phyloP scores from a whole-genome alignment of 2,329 filamentous ascomycete species.

The Tolypocladium endophyticum region DNA sequence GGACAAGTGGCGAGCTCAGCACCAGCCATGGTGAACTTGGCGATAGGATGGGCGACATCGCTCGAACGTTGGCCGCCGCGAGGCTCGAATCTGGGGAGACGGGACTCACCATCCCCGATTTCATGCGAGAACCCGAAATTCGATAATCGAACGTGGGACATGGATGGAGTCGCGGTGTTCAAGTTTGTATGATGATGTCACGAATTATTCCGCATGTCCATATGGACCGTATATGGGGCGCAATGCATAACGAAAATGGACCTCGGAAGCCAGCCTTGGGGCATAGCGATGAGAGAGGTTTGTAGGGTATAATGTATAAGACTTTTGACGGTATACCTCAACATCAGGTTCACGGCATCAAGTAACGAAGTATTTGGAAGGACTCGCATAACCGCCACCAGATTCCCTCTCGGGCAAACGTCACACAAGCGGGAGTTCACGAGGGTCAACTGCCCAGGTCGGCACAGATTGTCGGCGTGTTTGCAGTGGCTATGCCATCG shows the following conservation, averaged over 20 bases:
- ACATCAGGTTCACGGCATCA: not conserved
- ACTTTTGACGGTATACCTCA: not conserved
- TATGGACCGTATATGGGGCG: not conserved
- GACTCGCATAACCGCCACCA: not conserved
- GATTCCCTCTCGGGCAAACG: not conserved
- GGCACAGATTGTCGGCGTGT: not conserved
- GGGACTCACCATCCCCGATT: conserved; percentile 26
- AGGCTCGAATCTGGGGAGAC: conserved; percentile 22
- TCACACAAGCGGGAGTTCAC: not conserved
- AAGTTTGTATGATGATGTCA: not conserved
- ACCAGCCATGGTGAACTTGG: conserved; percentile 2
- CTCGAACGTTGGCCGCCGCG: conserved; percentile 14
- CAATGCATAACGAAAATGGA: not conserved
- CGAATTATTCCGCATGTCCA: not conserved
- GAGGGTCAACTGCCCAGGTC: not conserved
- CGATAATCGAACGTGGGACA: conserved; percentile 13
- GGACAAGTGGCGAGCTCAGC: conserved; percentile 5
- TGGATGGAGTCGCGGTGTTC: not conserved
- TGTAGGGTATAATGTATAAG: not conserved
- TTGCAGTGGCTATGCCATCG: not conserved
- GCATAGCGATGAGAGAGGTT: not conserved
- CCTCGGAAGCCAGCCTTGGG: not conserved
- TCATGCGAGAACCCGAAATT: conserved; percentile 32
- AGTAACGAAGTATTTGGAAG: not conserved
- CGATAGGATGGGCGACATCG: conserved; percentile 16